A percentile compares a stretch with the other conserved stretches of the same genome.
Evolutionary conservation across 768 basidiomycete genomes (phyloP).

Genomic region (Pleurotus salmoneostramineus): DNA sequence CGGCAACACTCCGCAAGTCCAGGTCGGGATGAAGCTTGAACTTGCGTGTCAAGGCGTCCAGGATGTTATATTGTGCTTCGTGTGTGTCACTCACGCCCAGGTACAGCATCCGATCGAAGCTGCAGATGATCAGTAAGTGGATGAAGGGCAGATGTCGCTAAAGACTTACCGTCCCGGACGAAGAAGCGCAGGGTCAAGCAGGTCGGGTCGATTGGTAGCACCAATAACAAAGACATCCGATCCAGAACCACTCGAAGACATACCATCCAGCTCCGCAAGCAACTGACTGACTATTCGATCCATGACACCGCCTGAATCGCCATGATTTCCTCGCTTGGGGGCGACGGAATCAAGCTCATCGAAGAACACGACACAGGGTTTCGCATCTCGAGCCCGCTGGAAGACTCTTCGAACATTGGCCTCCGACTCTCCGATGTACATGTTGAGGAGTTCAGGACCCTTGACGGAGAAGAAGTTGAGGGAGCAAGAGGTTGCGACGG

Average conservation of each 20-base stretch:
- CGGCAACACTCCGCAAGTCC: constrained; percentile 59
- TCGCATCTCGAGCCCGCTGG: constrained; percentile 86
- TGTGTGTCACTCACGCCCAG: constrained; percentile 89
- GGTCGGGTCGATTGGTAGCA: constrained; percentile 91
- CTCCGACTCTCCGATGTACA: constrained; percentile 98
- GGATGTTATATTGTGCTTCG: constrained; percentile 78
- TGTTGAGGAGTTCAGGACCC: constrained; percentile 92
- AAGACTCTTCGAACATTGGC: constrained; percentile 95
- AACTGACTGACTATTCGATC: constrained; percentile 96
- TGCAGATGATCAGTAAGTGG: constrained; percentile 22
- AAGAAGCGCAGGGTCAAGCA: constrained; percentile 85
- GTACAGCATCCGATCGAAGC: constrained; percentile 97
- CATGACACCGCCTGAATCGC: constrained; percentile 97
- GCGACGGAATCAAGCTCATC: constrained; percentile 95
- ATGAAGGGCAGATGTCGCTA: not conserved
- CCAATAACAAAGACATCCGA: constrained; percentile 91
- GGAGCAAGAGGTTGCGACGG: constrained; percentile 92
- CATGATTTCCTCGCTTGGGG: constrained; percentile 91
- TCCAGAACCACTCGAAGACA: constrained; percentile 57
- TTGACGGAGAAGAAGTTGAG: constrained; percentile 98
- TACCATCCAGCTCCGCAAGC: constrained; percentile 90
- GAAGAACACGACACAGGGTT: constrained; percentile 94
- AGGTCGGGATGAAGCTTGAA: constrained; percentile 76
- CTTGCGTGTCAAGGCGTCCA: constrained; percentile 88
- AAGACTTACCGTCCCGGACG: constrained; percentile 74